Conservation (phyloP, 2,329 filamentous ascomycete genomes). For the Ophiostoma pallidulum region DNA sequence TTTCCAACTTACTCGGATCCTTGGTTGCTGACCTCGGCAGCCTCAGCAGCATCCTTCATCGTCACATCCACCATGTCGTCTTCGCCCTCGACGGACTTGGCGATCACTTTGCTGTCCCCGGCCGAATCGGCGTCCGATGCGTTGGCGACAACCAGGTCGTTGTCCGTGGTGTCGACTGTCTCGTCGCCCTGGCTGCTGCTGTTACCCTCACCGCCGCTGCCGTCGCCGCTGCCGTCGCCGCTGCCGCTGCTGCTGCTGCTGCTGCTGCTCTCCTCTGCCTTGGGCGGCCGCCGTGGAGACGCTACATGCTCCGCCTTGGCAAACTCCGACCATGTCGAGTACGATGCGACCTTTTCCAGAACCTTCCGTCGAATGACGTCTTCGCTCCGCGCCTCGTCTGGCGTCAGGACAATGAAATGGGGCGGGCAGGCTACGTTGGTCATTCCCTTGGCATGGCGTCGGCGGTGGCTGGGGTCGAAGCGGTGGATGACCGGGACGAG, state of each 20-base stretch:
- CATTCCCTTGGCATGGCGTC: slow-evolving; percentile 3
- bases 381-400: slow-evolving; percentile 57
- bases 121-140: slow-evolving; percentile 56
- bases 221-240: not conserved
- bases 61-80: slow-evolving; percentile 86
- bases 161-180: slow-evolving; percentile 32
- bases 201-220: not conserved
- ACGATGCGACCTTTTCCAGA: slow-evolving; percentile 62
- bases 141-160: slow-evolving; percentile 59
- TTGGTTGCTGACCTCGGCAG: slow-evolving; percentile 19
- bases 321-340: slow-evolving; percentile 63
- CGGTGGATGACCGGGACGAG: slow-evolving; percentile 65
- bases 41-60: slow-evolving; percentile 56
- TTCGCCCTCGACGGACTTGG: slow-evolving; percentile 75
- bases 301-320: slow-evolving; percentile 44
- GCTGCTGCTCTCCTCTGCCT: not conserved
- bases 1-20: slow-evolving; percentile 25
- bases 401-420: slow-evolving; percentile 66
- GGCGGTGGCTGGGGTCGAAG: slow-evolving; percentile 23
- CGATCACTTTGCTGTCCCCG: slow-evolving; percentile 60
- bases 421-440: slow-evolving; percentile 34
- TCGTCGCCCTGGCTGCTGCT: not conserved
- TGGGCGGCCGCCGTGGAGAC: slow-evolving; percentile 18
- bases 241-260: too few relatives aligned
- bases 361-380: slow-evolving; percentile 73